Percentiles rank a stretch among this genome's conserved stretches.
These are phyloP conservation scores for Phoenix dactylifera DNA, from an alignment of 176 grass and related monocot species.

Conservation along the genomic window DNA sequence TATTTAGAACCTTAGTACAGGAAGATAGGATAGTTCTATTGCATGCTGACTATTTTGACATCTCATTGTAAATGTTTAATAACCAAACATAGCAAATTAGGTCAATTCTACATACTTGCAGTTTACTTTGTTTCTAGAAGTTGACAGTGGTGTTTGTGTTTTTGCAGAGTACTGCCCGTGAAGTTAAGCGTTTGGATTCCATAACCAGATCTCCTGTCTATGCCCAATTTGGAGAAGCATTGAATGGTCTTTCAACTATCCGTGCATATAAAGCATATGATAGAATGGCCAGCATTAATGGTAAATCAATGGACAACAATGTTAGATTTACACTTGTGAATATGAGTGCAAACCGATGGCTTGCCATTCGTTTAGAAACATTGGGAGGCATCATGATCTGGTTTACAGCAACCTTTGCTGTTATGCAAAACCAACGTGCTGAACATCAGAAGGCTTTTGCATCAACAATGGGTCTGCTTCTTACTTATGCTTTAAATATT, in stretches of 20 bases:
- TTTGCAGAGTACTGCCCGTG: constrained; percentile 65
- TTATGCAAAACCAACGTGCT: constrained; percentile 91
- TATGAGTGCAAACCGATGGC: constrained; percentile 86
- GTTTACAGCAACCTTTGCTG: constrained; percentile 95
- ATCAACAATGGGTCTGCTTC: constrained; percentile 94
- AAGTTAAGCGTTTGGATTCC: constrained; percentile 94
- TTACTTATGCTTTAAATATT: constrained; percentile 93
- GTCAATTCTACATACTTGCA: too few species aligned
- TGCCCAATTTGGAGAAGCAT: constrained; percentile 88
- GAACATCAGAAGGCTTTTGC: constrained; percentile 90
- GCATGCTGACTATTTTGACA: too few species aligned
- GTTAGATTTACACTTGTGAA: constrained; percentile 92
- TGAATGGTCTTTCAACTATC: constrained; percentile 96
- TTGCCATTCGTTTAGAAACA: constrained; percentile 95
- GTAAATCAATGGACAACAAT: constrained; percentile 97
- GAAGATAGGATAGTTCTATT: too few species aligned
- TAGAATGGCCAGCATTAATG: constrained; percentile 90
- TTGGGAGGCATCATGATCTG: constrained; percentile 97
- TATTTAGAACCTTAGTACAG: too few species aligned
- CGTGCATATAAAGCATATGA: constrained; percentile 96
- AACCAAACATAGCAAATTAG: too few species aligned
- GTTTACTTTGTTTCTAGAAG: too few species aligned
- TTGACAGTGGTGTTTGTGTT: not conserved
- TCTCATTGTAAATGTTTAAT: too few species aligned
- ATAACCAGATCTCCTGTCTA: constrained; percentile 96